Evolutionary conservation across 176 grass and related monocot species (phyloP), one percentile per base, ranked within the genome.

Genomic region (Rhipidocladum racemiflorum): DNA sequence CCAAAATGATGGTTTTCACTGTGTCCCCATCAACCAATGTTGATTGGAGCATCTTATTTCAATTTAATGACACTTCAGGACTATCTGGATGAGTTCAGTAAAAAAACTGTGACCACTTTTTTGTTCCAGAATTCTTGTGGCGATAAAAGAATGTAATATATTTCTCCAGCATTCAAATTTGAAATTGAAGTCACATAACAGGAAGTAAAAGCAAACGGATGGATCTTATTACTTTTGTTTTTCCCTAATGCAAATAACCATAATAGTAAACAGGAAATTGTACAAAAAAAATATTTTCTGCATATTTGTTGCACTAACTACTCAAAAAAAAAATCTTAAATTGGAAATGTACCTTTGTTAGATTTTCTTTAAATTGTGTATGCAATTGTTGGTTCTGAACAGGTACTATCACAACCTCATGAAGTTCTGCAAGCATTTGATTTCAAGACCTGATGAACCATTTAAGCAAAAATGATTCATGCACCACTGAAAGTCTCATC

Each of bases 401-500:
- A 62, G 21, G 67, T 74, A 14, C 28, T 57, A 48, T 38, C 42
- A 30, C 14, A 70, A 55, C 27, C 24, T 78, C 34, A 80, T 25
- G 24, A 18, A 43, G 43, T 61, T 62, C 4, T 69, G 57, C 34
- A 62, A 44, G 7, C 43, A 42, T 62, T 80, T 54, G 30, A 9
- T 53, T 50, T 69, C 66, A 84, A 79, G 55, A 61, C 61, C 20
- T 45, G 51, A 50, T 61, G 42, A 53, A 80, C 18, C 30, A 7
- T 61, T 75, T 39, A 44, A 62, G 35, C 35, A 85, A 34, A 62
- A 81, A 70, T 72, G 12, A 61, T 62, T 63, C 70, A 85, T 81
- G 43, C 7, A 75, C 27, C 23, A 42, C 7, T 25, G n/a, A 40
- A 85, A 80, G 81, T 15, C 57, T 76, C 34, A 16, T 72, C 7